phyloP scores from a whole-genome alignment of 305 asterid genomes.

The Andrographis paniculata region DNA sequence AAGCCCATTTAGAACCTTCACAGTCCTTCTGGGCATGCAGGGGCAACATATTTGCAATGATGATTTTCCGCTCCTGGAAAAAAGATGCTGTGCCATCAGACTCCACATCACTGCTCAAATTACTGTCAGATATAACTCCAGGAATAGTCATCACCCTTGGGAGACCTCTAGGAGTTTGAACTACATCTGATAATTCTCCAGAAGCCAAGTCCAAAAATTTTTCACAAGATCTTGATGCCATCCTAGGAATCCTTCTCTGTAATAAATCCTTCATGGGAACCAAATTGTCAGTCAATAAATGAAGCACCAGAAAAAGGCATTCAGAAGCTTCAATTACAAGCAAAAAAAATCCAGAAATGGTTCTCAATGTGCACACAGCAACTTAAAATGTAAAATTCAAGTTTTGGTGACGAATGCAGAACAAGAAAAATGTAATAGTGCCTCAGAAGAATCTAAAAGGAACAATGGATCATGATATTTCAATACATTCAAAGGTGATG shows the following conservation, averaged over 20 bases:
- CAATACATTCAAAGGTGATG: background rate
- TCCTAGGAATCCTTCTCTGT: conserved; percentile 12
- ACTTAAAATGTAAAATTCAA: background rate
- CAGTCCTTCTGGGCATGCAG: conserved; percentile 47
- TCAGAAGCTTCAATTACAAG: conserved; percentile 15
- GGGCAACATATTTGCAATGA: conserved; percentile 70
- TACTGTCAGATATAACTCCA: conserved; percentile 38
- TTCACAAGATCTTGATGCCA: conserved; percentile 43
- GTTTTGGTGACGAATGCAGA: background rate
- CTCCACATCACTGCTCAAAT: conserved; percentile 36
- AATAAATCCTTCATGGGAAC: background rate
- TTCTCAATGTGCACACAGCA: background rate
- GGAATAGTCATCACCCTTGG: conserved; percentile 55
- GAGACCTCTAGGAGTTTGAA: conserved; percentile 49
- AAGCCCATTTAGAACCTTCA: conserved; percentile 40
- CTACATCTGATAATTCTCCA: conserved; percentile 32
- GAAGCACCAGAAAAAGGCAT: conserved; percentile 4
- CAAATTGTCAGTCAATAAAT: conserved; percentile 7
- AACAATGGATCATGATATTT: background rate
- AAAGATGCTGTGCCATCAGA: conserved; percentile 37
- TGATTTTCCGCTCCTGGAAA: conserved; percentile 37
- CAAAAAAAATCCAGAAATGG: background rate
- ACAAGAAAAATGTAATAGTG: background rate
- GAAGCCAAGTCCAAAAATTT: conserved; percentile 40
- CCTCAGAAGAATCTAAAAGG: background rate